Conservation (phyloP, 257 asterid genomes). For the Haberlea rhodopensis region DNA sequence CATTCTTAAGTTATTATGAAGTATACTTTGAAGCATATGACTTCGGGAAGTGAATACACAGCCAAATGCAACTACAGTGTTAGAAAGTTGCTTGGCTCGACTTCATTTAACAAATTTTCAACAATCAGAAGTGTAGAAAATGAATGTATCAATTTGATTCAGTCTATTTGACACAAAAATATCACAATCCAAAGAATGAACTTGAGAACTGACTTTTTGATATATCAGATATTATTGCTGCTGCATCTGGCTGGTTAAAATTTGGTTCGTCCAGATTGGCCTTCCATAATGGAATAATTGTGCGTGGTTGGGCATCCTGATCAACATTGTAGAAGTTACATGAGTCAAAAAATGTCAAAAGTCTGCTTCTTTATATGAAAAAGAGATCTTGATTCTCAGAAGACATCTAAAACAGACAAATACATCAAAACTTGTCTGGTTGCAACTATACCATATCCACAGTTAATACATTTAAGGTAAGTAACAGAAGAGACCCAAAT, state of each 20-base stretch:
- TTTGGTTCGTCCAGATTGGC: conserved; percentile 85
- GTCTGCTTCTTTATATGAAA: not conserved
- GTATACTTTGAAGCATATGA: too few species aligned
- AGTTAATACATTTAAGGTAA: not conserved
- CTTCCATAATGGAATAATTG: conserved; percentile 81
- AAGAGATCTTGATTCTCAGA: not conserved
- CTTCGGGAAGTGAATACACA: too few species aligned
- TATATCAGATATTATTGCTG: conserved; percentile 57
- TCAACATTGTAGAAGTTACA: conserved; percentile 22
- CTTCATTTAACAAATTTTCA: conserved; percentile 5
- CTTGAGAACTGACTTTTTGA: conserved; percentile 59
- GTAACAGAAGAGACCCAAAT: not conserved
- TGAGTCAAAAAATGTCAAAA: not conserved
- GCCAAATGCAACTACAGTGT: conserved; percentile 1
- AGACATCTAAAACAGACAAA: not conserved
- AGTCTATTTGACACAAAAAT: conserved; percentile 3
- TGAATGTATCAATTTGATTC: conserved; percentile 11
- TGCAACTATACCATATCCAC: not conserved
- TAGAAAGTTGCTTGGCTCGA: conserved; percentile 13
- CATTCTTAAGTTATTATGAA: conserved; percentile 1
- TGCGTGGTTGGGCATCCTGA: conserved; percentile 92
- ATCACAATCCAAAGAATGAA: conserved; percentile 9
- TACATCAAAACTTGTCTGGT: not conserved
- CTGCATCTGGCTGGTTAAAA: conserved; percentile 71
- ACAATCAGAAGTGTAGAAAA: not conserved